phyloP scores from a whole-genome alignment of 345 rosid genomes.

The Rhizophora apiculata region DNA sequence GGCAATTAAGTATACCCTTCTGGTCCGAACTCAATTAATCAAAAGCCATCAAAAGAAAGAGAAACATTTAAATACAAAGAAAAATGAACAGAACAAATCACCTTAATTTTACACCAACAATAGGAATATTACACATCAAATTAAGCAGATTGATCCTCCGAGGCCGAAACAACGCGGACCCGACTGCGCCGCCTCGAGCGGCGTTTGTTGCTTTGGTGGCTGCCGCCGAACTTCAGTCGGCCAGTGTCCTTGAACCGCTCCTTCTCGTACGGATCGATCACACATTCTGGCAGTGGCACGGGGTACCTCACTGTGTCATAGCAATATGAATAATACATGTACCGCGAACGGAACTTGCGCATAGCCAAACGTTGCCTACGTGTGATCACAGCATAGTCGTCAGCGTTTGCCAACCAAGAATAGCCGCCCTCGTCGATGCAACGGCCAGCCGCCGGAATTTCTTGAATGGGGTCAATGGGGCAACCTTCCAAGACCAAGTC shows the following conservation, averaged over 20 bases:
- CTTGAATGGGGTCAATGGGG: constrained; percentile 54
- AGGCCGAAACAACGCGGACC: neutral
- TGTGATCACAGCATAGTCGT: constrained; percentile 43
- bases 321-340: constrained; percentile 89
- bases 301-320: constrained; percentile 65
- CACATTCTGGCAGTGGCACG: constrained; percentile 57
- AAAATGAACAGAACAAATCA: too few species aligned
- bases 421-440: constrained; percentile 31
- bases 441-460: constrained; percentile 26
- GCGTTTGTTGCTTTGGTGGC: constrained; percentile 36
- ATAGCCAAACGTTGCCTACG: constrained; percentile 43
- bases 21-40: too few species aligned
- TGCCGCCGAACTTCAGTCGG: constrained; percentile 69
- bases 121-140: too few species aligned
- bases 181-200: constrained; percentile 27
- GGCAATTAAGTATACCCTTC: too few species aligned
- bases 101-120: too few species aligned
- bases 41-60: too few species aligned
- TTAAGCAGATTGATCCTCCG: neutral
- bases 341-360: constrained; percentile 66
- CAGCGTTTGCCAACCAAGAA: constrained; percentile 28
- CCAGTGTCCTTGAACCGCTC: constrained; percentile 61
- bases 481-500: constrained; percentile 72
- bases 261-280: constrained; percentile 45
- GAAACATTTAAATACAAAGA: too few species aligned